Base-by-base conservation (phyloP, 2,329 filamentous ascomycete species). In the Phialocephala subalpina region DNA sequence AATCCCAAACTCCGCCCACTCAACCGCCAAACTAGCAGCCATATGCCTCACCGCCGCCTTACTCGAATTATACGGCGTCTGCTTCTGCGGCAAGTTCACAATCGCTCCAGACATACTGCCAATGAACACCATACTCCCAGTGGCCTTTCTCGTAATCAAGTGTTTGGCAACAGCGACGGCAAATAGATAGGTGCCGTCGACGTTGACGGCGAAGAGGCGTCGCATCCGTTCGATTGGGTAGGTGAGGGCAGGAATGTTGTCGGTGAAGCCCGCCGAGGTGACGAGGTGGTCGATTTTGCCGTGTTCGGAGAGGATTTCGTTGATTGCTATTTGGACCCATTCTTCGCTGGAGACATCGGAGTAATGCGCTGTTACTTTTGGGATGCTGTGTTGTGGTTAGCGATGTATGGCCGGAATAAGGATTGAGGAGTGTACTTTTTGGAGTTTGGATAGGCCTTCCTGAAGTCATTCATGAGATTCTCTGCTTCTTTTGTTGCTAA, bases 61-160 rank as follows among this genome's bases (percentile, higher is more conserved):
- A 68, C 94, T 89, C 5, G 92, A 92, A 77, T 97, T 97, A 82
- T 97, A 97, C 0, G 94, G 94, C 55, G 88, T 93, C 78, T 98
- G 95, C 0, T 93, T 94, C 79, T 98, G 95, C 18, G 95, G 95
- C 9, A 97, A 92, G 76, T 98, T 98, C 79, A 98, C 95, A 74
- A 98, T 94, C 63, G 90, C 82, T 53, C 94, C 95, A 60, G 91
- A 94, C 94, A 98, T 98, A 85, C 92, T 96, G 33, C 94, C 95
- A 75, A 97, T 96, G 82, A 97, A 92, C 73, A 97, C 93, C 78
- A 98, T 94, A 81, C 91, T 96, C 52, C 94, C 95, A 0, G 87
- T 83, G 5, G 86, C 83, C 77, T 94, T 89, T 75, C 92, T 88
- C 76, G 90, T 89, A 88, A 97, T 96, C 69, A 97, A 82, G 77